phyloP scores from a whole-genome alignment of 176 grass and related monocot genomes.

The Avena insularis region DNA sequence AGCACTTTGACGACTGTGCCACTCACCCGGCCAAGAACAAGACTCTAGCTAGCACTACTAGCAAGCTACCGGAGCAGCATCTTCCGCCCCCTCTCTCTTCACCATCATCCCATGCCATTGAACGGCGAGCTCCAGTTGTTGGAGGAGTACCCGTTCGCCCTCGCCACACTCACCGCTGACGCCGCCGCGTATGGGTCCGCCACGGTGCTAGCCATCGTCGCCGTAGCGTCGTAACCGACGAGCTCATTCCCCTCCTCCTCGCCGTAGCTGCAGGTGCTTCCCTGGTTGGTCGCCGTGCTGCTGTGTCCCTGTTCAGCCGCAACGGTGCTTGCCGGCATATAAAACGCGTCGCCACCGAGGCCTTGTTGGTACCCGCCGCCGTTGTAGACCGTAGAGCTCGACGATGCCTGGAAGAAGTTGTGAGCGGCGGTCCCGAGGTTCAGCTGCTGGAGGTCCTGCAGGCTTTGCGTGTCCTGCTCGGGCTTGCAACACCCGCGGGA shows the following conservation, averaged over 20 bases:
- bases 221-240: constrained; percentile 45
- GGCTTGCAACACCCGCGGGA: constrained; percentile 63
- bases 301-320: constrained; percentile 52
- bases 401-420: constrained; percentile 65
- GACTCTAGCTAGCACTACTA: constrained; percentile 46
- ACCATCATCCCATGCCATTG: constrained; percentile 56
- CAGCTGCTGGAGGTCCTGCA: constrained; percentile 60
- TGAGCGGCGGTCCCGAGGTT: constrained; percentile 55
- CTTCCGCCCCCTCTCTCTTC: constrained; percentile 23
- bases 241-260: constrained; percentile 47
- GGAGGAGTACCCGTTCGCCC: constrained; percentile 51
- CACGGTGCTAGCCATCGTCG: constrained; percentile 26
- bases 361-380: constrained; percentile 44
- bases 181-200: constrained; percentile 41
- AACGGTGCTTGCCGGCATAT: constrained; percentile 49
- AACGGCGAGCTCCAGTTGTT: constrained; percentile 57
- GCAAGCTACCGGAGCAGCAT: not conserved
- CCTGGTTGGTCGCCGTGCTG: constrained; percentile 50
- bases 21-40: constrained; percentile 18
- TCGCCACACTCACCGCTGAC: constrained; percentile 56
- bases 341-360: constrained; percentile 32
- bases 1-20: constrained; percentile 18
- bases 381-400: constrained; percentile 55
- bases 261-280: constrained; percentile 51
- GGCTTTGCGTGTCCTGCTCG: constrained; percentile 56